Base-by-base conservation (phyloP, 179 eudicot species). In the Corrigiola litoralis region DNA sequence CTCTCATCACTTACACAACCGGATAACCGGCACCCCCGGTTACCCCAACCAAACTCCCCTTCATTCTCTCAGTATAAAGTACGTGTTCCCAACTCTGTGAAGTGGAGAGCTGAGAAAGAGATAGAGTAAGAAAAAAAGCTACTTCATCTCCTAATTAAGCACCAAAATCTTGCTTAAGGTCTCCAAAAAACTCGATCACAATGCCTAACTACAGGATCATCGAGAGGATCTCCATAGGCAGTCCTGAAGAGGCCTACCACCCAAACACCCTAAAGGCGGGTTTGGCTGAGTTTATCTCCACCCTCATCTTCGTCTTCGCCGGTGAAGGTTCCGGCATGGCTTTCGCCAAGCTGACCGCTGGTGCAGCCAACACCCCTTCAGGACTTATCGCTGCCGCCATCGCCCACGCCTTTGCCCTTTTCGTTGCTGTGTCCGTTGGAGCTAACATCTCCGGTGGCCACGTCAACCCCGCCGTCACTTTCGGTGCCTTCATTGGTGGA, bases 371-470 rank as follows among this genome's bases (percentile, higher is more conserved):
- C 9, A 67, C 77, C 3, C 80, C 80, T 1, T 70, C 70, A 1
- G 80, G 80, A 0, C 63, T 77, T 4, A 67, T 77, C 1, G 67
- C 74, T 4, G 80, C 80, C 0, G 27, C 80, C 0, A 3, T 77
- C 2, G 69, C 80, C 0, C 80, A 77, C 33, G 74, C 58, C 0
- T 77, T 77, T 36, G 80, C 67, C 1, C 62, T 77, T 0, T 77
- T 77, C 7, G 80, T 77, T 4, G 80, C 74, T 0, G 80, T 77
- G 0, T 31, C 80, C 0, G 58, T 72, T 0, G 74, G 61, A 2
- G 80, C 80, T 41, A 77, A 77, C 40, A 68, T 77, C 64, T 77
- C 80, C n/a, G 80, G 80, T 9, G 80, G 80, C 7, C 80, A 76
- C 41, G 78, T 74, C 2, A 74, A 73, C 51, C 77, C 77, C 2